Evolutionary conservation across 1,139 yeast species (phyloP).

Genomic region (Kurtzmaniella quercitrusa): DNA sequence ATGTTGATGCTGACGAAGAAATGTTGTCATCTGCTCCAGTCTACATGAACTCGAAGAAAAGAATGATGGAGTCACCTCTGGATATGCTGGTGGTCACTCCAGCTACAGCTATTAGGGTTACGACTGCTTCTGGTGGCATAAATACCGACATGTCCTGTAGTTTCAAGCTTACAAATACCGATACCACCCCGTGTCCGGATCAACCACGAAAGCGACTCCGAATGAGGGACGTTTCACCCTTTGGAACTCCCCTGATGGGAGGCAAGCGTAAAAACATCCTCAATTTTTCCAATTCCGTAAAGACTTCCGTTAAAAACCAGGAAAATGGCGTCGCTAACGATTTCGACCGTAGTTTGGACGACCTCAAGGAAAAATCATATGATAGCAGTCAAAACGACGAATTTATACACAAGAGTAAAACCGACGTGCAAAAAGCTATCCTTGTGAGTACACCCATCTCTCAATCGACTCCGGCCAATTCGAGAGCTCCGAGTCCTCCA

Average conservation of each 20-base stretch:
- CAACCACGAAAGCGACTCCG: conserved; percentile 28
- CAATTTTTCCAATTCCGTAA: conserved; percentile 22
- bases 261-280: conserved; percentile 15
- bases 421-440: neutral
- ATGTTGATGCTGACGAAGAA: conserved; percentile 3
- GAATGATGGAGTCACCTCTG: conserved; percentile 7
- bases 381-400: neutral
- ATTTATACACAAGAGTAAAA: conserved; percentile 4
- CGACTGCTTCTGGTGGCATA: conserved; percentile 5
- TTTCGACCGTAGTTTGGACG: conserved; percentile 3
- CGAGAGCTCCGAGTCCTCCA: conserved; percentile 27
- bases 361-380: conserved; percentile 11
- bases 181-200: conserved; percentile 33
- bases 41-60: conserved; percentile 7
- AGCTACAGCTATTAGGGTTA: conserved; percentile 3
- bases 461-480: conserved; percentile 33
- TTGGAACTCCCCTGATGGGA: conserved; percentile 7
- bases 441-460: conserved; percentile 23
- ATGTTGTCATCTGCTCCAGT: conserved; percentile 5
- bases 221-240: conserved; percentile 14
- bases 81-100: conserved; percentile 8
- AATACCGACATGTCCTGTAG: conserved; percentile 10
- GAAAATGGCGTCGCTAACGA: conserved; percentile 1
- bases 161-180: conserved; percentile 24
- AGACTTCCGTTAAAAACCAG: conserved; percentile 11